Percentiles rank a stretch among this genome's conserved stretches.
These are phyloP conservation scores for Clitopilus passeckerianus DNA, from an alignment of 768 basidiomycete species.

Conservation along the genomic window DNA sequence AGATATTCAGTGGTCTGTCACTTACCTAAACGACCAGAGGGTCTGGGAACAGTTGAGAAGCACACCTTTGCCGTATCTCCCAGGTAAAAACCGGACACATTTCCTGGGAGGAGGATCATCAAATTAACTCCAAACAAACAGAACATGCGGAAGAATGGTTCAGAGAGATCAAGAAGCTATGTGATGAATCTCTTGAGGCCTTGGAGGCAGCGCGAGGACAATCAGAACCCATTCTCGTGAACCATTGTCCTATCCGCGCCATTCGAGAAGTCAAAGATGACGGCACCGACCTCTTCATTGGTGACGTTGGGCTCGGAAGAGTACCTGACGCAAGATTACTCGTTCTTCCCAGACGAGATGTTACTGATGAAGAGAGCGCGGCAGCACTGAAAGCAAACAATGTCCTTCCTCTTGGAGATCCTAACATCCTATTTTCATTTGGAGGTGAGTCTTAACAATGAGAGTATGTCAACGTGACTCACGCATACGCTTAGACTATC, in stretches of 20 bases:
- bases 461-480: background rate
- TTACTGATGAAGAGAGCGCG: constrained; percentile 19
- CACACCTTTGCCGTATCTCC: constrained; percentile 51
- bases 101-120: background rate
- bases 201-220: constrained; percentile 20
- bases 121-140: constrained; percentile 7
- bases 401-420: constrained; percentile 39
- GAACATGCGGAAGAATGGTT: constrained; percentile 30
- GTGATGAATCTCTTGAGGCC: constrained; percentile 26
- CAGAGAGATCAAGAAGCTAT: constrained; percentile 16
- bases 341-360: constrained; percentile 26
- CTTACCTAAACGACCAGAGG: constrained; percentile 43
- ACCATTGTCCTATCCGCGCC: constrained; percentile 40
- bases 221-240: constrained; percentile 27
- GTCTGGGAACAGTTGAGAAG: constrained; percentile 40
- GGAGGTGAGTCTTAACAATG: constrained; percentile 41
- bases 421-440: constrained; percentile 53
- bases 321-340: constrained; percentile 13
- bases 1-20: constrained; percentile 32
- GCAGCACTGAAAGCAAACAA: constrained; percentile 24
- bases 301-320: constrained; percentile 35
- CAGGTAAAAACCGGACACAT: constrained; percentile 16
- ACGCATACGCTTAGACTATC: constrained; percentile 41
- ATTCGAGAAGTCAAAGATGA: constrained; percentile 53
- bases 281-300: constrained; percentile 52